These are phyloP conservation scores for Adansonia gregorii DNA, from an alignment of 441 rosid genomes.

Conservation along the genomic window DNA sequence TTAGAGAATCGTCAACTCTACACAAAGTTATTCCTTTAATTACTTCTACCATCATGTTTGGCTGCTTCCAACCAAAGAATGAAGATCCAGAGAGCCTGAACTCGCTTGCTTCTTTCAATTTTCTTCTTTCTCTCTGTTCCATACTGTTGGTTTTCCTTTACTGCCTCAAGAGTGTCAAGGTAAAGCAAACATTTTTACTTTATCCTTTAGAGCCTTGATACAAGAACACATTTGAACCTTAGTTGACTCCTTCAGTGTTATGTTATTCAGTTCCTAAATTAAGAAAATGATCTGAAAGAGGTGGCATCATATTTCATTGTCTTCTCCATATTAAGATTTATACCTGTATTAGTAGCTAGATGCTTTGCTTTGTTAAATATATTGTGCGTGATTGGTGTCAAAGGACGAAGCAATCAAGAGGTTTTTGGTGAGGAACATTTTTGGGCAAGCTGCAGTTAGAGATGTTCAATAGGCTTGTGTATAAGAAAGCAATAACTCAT, in stretches of 20 bases:
- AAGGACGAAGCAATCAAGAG: conserved; percentile 63
- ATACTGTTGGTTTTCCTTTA: neutral
- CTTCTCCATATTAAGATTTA: too few species aligned
- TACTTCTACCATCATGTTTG: neutral
- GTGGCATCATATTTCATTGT: neutral
- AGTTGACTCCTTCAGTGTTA: too few species aligned
- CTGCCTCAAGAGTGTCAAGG: neutral
- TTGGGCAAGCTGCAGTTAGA: conserved; percentile 79
- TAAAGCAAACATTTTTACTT: too few species aligned
- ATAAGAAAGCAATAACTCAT: conserved; percentile 50
- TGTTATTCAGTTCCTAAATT: neutral
- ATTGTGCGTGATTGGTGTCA: neutral
- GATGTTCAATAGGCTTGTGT: conserved; percentile 81
- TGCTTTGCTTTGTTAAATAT: neutral
- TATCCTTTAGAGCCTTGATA: neutral
- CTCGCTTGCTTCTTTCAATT: neutral
- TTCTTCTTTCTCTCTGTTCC: too few species aligned
- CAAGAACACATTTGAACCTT: neutral
- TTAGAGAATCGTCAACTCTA: too few species aligned
- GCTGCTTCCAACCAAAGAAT: neutral
- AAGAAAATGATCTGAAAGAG: neutral
- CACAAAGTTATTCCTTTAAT: neutral
- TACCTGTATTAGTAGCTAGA: too few species aligned
- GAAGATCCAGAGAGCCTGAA: neutral
- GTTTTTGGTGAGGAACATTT: conserved; percentile 78